Evolutionary conservation across 1,284 basidiomycete genomes (phyloP).

Genomic region (Cutaneotrichosporon cutaneum): DNA sequence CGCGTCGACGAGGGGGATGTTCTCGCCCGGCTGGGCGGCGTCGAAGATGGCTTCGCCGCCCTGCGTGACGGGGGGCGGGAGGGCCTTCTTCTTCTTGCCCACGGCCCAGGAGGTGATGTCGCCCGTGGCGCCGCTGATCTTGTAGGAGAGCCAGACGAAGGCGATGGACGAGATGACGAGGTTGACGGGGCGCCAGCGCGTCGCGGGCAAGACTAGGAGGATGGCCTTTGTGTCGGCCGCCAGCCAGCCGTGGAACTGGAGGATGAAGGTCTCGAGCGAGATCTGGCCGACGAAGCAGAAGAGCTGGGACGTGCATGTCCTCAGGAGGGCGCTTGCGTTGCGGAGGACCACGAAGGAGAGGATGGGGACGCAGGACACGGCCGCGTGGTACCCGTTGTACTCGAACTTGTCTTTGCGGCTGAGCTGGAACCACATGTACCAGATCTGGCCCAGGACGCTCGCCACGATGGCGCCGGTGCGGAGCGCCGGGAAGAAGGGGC

Average conservation of each 20-base stretch:
- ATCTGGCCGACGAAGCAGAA: slow-evolving; percentile 80
- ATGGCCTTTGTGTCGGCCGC: slow-evolving; percentile 82
- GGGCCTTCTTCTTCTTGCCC: slow-evolving; percentile 43
- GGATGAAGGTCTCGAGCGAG: slow-evolving; percentile 80
- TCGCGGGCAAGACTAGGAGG: slow-evolving; percentile 73
- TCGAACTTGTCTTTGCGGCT: slow-evolving; percentile 70
- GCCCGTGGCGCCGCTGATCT: slow-evolving; percentile 70
- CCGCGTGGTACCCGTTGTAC: slow-evolving; percentile 81
- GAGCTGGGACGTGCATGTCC: slow-evolving; percentile 65
- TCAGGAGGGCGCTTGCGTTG: slow-evolving; percentile 69
- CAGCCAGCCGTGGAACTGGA: slow-evolving; percentile 87
- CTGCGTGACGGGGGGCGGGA: slow-evolving; percentile 36
- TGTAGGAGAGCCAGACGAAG: slow-evolving; percentile 76
- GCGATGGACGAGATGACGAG: slow-evolving; percentile 69
- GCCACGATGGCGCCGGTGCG: slow-evolving; percentile 57
- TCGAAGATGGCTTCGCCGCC: slow-evolving; percentile 3
- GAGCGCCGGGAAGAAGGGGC: slow-evolving; percentile 63
- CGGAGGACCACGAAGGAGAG: slow-evolving; percentile 70
- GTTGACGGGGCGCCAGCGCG: slow-evolving; percentile 69
- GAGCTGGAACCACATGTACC: slow-evolving; percentile 82
- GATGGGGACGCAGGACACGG: slow-evolving; percentile 76
- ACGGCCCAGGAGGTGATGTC: slow-evolving; percentile 72
- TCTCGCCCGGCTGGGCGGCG: slow-evolving; percentile 27
- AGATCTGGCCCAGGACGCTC: slow-evolving; percentile 62
- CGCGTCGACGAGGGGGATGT: slow-evolving; percentile 46